Evolutionary conservation across 257 asterid species (phyloP), one percentile per base, ranked within the genome.

Genomic region (Gynochthodes officinalis): DNA sequence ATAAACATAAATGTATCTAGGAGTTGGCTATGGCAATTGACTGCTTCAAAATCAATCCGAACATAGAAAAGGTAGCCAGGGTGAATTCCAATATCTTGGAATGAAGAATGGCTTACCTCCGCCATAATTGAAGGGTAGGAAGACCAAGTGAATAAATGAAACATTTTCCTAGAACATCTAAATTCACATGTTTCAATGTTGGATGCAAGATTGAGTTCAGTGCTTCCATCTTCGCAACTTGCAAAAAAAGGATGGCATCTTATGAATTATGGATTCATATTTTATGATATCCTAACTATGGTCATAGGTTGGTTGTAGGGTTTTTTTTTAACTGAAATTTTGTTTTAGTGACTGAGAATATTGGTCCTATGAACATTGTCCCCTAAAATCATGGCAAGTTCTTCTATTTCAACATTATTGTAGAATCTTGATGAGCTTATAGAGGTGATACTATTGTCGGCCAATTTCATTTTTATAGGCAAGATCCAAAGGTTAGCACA

Each of bases 221-320:
- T 37, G 74, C 53, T 39, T n/a, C 50, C 35, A 53, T 9, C 72
- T 35, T n/a, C 1, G 37, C 64, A 52, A 53, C 64, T 53, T 53
- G 63, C 39, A 49, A 50, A 50, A 37, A 16, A 62, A n/a, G n/a
- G 7, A 62, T 18, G 48, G 27, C 40, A 62, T 62, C 64, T 16
- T 32, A 14, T 32, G 68, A n/a, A 25, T 21, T 32, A 40, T 35
- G 18, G 0, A 62, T 35, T 62, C n/a, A 5, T 61, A 33, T 49
- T 67, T 67, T 48, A 37, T 11, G 1, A 21, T 37, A 16, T 67
- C 72, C 58, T 49, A 32, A 19, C 33, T 32, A 48, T 32, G n/a
- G 61, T 6, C 62, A 7, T 46, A 44, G 16, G 54, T 27, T 27
- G 18, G 7, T 19, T 59, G 16, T 12, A 28, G 15, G 6, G 21